Evolutionary conservation across 208 protist genomes (phyloP).

Genomic region (Leishmania mexicana): DNA sequence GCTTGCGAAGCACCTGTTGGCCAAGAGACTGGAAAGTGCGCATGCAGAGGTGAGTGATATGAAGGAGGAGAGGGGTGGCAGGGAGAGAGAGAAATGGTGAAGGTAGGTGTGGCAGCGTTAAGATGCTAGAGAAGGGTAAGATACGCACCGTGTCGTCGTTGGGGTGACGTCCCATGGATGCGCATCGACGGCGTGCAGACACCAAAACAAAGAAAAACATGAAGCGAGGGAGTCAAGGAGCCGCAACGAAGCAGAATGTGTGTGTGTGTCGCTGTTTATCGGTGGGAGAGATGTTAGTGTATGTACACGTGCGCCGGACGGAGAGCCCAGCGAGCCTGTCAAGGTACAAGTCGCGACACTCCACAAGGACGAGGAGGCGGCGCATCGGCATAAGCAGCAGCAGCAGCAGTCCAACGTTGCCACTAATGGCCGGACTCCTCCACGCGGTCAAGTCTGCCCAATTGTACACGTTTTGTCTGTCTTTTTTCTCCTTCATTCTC

Average conservation of each 20-base stretch:
- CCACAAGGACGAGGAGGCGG: background rate
- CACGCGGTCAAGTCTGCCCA: background rate
- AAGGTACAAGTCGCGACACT: background rate
- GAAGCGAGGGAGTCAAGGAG: background rate
- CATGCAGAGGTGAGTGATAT: background rate
- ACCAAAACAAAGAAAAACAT: background rate
- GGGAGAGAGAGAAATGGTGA: background rate
- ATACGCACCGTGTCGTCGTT: background rate
- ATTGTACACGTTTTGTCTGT: background rate
- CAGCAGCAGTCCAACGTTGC: background rate
- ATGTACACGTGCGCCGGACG: background rate
- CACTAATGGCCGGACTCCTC: background rate
- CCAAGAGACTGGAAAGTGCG: background rate
- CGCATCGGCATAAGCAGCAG: background rate
- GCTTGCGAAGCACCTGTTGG: too few species aligned
- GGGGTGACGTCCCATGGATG: background rate
- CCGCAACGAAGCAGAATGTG: background rate
- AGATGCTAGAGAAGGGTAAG: background rate
- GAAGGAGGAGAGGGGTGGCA: too few species aligned
- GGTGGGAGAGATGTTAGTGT: background rate
- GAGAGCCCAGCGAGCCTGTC: background rate
- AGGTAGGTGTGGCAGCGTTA: background rate
- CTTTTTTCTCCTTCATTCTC: background rate
- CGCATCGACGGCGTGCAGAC: background rate
- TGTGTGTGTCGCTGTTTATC: background rate